phyloP scores from a whole-genome alignment of 257 asterid species.

The Nicotiana otophora region DNA sequence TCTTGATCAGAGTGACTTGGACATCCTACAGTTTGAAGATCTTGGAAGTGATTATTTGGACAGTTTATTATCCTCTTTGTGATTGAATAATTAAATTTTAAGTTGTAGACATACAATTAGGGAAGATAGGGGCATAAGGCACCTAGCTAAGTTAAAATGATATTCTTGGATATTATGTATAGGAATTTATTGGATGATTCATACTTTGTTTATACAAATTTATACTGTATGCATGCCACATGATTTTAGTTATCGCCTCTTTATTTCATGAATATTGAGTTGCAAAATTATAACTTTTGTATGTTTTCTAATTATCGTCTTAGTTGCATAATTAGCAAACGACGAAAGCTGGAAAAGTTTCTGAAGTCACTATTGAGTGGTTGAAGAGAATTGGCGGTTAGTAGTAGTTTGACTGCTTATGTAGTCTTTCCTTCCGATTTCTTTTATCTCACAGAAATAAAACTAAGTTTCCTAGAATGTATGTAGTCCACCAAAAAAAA shows the following conservation, averaged over 20 bases:
- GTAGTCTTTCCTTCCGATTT: too few species aligned
- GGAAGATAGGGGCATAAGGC: neutral
- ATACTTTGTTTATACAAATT: neutral
- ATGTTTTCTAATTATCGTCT: neutral
- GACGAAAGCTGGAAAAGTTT: neutral
- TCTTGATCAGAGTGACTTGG: slow-evolving; percentile 5
- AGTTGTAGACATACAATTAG: neutral
- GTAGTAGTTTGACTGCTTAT: too few species aligned
- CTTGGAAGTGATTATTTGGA: slow-evolving; percentile 59
- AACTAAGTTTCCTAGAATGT: too few species aligned
- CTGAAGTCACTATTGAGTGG: neutral
- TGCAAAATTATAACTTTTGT: neutral
- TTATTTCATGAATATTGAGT: neutral
- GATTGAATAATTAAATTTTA: neutral
- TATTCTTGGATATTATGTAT: neutral
- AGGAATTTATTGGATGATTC: neutral
- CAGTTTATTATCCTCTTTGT: slow-evolving; percentile 34
- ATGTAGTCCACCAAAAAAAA: too few species aligned
- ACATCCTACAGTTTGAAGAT: slow-evolving; percentile 49
- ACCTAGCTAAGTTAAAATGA: neutral
- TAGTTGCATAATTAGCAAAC: neutral
- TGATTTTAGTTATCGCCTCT: neutral
- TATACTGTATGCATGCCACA: neutral
- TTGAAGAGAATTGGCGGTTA: neutral
- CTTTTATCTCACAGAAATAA: too few species aligned